These are phyloP conservation scores for Globisporangium canariense DNA, from an alignment of 352 stramenopile species.

Conservation along the genomic window DNA sequence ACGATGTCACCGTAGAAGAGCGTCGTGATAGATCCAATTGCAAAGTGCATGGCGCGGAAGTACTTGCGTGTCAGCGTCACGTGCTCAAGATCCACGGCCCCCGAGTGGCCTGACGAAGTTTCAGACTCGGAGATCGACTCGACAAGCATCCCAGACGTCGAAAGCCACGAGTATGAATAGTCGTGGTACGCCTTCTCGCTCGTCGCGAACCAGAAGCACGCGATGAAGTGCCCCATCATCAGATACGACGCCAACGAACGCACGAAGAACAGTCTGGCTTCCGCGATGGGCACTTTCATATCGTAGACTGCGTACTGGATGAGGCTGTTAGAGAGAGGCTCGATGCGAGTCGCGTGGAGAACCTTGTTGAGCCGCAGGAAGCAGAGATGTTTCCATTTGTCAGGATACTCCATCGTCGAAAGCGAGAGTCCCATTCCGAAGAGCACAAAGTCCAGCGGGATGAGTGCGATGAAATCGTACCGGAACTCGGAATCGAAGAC, in stretches of 20 bases:
- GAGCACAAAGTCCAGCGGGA: conserved; percentile 46
- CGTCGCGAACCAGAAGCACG: conserved; percentile 52
- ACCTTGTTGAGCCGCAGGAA: conserved; percentile 58
- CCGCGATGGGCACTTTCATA: conserved; percentile 35
- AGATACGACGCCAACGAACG: conserved; percentile 49
- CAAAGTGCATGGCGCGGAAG: conserved; percentile 57
- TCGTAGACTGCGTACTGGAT: conserved; percentile 68
- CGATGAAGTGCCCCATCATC: conserved; percentile 58
- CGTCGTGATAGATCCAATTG: conserved; percentile 62
- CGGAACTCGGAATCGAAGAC: conserved; percentile 28
- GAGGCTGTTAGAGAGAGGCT: conserved; percentile 37
- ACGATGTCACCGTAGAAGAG: conserved; percentile 69
- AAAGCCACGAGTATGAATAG: conserved; percentile 54
- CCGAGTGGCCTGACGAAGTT: conserved; percentile 8
- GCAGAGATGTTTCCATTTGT: conserved; percentile 37
- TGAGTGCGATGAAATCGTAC: conserved; percentile 35
- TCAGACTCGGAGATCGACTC: conserved; percentile 12
- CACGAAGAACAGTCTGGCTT: conserved; percentile 44
- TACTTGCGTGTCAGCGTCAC: conserved; percentile 57
- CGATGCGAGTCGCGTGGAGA: conserved; percentile 35
- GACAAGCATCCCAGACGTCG: conserved; percentile 51
- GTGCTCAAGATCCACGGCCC: conserved; percentile 21
- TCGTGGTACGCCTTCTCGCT: conserved; percentile 34
- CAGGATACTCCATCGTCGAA: conserved; percentile 20
- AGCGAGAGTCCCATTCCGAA: conserved; percentile 12